phyloP scores from a whole-genome alignment of 352 stramenopile genomes.

The Phytophthora melonis region DNA sequence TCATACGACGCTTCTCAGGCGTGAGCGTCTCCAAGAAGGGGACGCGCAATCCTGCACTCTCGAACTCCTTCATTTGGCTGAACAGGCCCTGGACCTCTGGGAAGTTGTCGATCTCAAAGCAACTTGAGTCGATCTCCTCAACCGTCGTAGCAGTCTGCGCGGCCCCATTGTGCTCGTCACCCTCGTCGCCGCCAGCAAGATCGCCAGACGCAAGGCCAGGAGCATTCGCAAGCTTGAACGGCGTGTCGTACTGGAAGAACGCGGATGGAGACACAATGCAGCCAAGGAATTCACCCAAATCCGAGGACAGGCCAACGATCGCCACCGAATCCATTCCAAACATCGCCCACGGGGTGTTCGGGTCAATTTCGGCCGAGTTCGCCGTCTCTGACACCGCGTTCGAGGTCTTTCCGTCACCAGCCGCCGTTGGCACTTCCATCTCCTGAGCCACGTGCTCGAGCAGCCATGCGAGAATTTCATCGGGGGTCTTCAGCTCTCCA shows the following conservation, averaged over 20 bases:
- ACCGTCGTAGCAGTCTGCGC: slow-evolving; percentile 49
- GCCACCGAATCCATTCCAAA: slow-evolving; percentile 76
- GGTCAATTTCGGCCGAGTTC: slow-evolving; percentile 49
- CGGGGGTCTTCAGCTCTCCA: slow-evolving; percentile 61
- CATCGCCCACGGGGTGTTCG: slow-evolving; percentile 67
- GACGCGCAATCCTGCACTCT: slow-evolving; percentile 70
- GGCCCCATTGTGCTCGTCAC: slow-evolving; percentile 21
- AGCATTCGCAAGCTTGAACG: slow-evolving; percentile 64
- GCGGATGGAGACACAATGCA: slow-evolving; percentile 73
- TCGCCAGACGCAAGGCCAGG: slow-evolving; percentile 66
- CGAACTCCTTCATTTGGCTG: slow-evolving; percentile 80
- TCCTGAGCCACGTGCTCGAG: slow-evolving; percentile 72
- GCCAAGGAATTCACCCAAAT: slow-evolving; percentile 72
- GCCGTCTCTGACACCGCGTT: slow-evolving; percentile 22
- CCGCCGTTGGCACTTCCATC: slow-evolving; percentile 27
- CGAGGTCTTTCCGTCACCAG: slow-evolving; percentile 12
- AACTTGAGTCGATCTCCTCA: slow-evolving; percentile 73
- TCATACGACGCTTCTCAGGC: slow-evolving; percentile 72
- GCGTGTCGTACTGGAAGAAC: slow-evolving; percentile 80
- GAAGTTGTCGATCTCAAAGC: slow-evolving; percentile 73
- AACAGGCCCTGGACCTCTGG: slow-evolving; percentile 72
- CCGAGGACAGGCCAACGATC: slow-evolving; percentile 70
- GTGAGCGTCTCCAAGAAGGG: slow-evolving; percentile 80
- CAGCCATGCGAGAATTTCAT: slow-evolving; percentile 81
- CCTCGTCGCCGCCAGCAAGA: slow-evolving; percentile 57